Evolutionary conservation across 345 rosid species (phyloP).

Genomic region (Gossypium rotundifolium): DNA sequence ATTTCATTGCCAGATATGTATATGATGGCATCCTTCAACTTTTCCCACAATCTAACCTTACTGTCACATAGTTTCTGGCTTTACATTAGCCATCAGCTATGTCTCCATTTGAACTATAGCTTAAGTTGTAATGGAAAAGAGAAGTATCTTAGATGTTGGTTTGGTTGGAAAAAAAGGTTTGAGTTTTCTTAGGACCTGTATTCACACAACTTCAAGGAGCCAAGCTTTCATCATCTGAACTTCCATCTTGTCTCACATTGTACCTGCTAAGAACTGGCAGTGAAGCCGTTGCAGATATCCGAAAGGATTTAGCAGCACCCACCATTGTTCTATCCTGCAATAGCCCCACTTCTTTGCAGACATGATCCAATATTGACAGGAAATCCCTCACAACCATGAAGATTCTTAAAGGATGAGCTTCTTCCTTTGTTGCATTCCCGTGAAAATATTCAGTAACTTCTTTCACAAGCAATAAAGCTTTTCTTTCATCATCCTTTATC

Average conservation of each 20-base stretch:
- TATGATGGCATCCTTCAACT: constrained; percentile 8
- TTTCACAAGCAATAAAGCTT: constrained; percentile 67
- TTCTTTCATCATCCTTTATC: constrained; percentile 69
- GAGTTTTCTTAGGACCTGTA: not conserved
- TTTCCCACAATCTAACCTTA: constrained; percentile 7
- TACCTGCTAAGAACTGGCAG: constrained; percentile 78
- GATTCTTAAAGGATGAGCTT: constrained; percentile 84
- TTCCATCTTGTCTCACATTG: constrained; percentile 52
- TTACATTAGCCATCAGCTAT: constrained; percentile 5
- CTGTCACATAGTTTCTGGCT: constrained; percentile 4
- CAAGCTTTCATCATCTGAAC: constrained; percentile 75
- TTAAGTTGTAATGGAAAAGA: not conserved
- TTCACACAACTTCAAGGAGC: constrained; percentile 51
- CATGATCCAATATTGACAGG: constrained; percentile 68
- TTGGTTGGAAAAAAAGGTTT: constrained; percentile 12
- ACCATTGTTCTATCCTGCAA: constrained; percentile 74
- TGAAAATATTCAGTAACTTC: constrained; percentile 94
- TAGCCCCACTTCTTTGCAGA: constrained; percentile 87
- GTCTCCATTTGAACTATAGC: constrained; percentile 1
- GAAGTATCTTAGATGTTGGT: constrained; percentile 7
- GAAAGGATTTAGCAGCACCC: constrained; percentile 84
- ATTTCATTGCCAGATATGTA: not conserved
- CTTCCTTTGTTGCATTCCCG: constrained; percentile 82
- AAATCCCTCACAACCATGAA: constrained; percentile 93
- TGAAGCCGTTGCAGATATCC: constrained; percentile 68